Evolutionary conservation across 805 yeast species (phyloP).

Genomic region (Wickerhamiella australiensis): DNA sequence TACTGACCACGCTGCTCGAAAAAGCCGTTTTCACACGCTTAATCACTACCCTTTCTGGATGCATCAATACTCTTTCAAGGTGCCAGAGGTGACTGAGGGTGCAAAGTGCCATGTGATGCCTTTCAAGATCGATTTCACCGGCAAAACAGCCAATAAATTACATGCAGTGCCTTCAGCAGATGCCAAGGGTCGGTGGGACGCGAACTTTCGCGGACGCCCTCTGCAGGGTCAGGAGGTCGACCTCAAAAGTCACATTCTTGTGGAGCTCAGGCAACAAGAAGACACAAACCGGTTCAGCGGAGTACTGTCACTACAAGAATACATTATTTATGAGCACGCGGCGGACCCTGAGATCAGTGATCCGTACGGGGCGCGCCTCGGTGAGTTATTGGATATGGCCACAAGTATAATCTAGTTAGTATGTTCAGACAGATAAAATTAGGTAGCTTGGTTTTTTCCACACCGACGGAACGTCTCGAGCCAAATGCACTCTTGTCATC

Average conservation of each 20-base stretch:
- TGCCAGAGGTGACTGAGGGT: not conserved
- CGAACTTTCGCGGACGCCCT: constrained; percentile 19
- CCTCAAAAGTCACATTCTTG: constrained; percentile 18
- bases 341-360: constrained; percentile 1
- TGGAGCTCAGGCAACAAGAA: constrained; percentile 13
- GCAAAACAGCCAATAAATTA: constrained; percentile 15
- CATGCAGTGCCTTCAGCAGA: constrained; percentile 6
- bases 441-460: constrained; percentile 99
- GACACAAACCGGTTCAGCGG: constrained; percentile 13
- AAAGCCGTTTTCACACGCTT: not conserved
- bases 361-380: constrained; percentile 15
- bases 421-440: constrained; percentile 49
- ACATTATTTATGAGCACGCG: constrained; percentile 10
- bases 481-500: constrained; percentile 99
- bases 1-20: too few relatives aligned
- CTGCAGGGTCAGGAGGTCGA: constrained; percentile 18
- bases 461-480: constrained; percentile 95
- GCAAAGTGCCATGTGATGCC: constrained; percentile 18
- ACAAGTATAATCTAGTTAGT: constrained; percentile 17
- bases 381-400: constrained; percentile 11
- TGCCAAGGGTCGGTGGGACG: not conserved
- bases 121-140: constrained; percentile 15
- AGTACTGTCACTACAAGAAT: constrained; percentile 3
- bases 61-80: constrained; percentile 8
- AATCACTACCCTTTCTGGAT: not conserved